phyloP scores from a whole-genome alignment of 441 rosid genomes.

The Euphorbia schlechtendalii region DNA sequence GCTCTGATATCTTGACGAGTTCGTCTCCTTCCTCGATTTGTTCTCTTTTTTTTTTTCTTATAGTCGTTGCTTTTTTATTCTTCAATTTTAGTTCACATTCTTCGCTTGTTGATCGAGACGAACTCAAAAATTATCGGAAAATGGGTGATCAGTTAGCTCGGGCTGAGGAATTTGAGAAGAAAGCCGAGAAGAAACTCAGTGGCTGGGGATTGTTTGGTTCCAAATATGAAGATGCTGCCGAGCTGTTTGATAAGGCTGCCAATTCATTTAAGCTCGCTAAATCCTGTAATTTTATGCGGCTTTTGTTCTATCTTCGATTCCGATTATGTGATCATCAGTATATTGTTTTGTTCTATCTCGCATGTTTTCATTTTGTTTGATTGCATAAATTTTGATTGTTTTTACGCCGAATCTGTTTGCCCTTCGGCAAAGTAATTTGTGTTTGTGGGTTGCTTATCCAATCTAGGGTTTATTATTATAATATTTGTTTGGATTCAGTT shows the following conservation, averaged over 20 bases:
- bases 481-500: background rate
- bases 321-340: background rate
- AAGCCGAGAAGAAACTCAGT: slow-evolving; percentile 80
- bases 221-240: slow-evolving; percentile 85
- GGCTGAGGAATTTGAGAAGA: slow-evolving; percentile 81
- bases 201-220: slow-evolving; percentile 81
- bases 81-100: background rate
- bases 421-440: background rate
- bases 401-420: background rate
- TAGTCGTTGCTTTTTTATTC: background rate
- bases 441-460: background rate
- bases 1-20: background rate
- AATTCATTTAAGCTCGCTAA: slow-evolving; percentile 90
- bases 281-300: slow-evolving; percentile 48
- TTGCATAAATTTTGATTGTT: background rate
- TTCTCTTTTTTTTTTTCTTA: background rate
- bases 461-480: background rate
- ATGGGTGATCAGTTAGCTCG: slow-evolving; percentile 74
- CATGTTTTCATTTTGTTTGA: background rate
- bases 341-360: no score
- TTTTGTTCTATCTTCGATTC: background rate
- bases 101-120: background rate
- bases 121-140: background rate
- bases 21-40: background rate
- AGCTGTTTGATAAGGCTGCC: slow-evolving; percentile 88